These are phyloP conservation scores for Saccharomyces pastorianus DNA, from an alignment of 1,139 yeast species.

Conservation along the genomic window DNA sequence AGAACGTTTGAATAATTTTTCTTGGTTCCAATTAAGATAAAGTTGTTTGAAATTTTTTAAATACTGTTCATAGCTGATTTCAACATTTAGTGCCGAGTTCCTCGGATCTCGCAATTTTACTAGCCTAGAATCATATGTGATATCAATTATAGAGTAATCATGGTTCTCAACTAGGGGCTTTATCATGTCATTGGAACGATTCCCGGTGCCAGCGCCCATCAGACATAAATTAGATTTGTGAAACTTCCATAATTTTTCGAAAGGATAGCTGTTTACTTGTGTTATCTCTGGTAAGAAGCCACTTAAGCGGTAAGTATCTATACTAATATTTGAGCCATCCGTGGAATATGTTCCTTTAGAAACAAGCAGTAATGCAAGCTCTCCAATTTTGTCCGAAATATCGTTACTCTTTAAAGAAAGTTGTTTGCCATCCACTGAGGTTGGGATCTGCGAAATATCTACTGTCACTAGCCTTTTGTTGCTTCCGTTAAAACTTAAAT, in stretches of 20 bases:
- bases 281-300: slow-evolving; percentile 73
- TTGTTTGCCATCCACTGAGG: slow-evolving; percentile 15
- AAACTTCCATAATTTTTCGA: slow-evolving; percentile 34
- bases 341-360: slow-evolving; percentile 56
- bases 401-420: slow-evolving; percentile 19
- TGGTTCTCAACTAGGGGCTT: slow-evolving; percentile 46
- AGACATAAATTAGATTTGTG: slow-evolving; percentile 33
- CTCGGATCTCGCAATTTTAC: slow-evolving; percentile 52
- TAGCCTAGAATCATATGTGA: slow-evolving; percentile 25
- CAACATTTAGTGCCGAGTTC: slow-evolving; percentile 27
- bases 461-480: slow-evolving; percentile 45
- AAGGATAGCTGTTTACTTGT: slow-evolving; percentile 22
- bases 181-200: slow-evolving; percentile 25
- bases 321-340: slow-evolving; percentile 70
- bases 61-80: slow-evolving; percentile 31
- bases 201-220: slow-evolving; percentile 65
- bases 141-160: slow-evolving; percentile 53
- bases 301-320: slow-evolving; percentile 57
- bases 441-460: slow-evolving; percentile 36
- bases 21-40: slow-evolving; percentile 63
- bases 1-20: slow-evolving; percentile 30
- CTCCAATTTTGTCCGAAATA: slow-evolving; percentile 48
- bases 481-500: slow-evolving; percentile 52
- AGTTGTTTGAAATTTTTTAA: slow-evolving; percentile 45
- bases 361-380: slow-evolving; percentile 64